phyloP scores from a whole-genome alignment of 441 rosid genomes.

The Gossypium laxum region DNA sequence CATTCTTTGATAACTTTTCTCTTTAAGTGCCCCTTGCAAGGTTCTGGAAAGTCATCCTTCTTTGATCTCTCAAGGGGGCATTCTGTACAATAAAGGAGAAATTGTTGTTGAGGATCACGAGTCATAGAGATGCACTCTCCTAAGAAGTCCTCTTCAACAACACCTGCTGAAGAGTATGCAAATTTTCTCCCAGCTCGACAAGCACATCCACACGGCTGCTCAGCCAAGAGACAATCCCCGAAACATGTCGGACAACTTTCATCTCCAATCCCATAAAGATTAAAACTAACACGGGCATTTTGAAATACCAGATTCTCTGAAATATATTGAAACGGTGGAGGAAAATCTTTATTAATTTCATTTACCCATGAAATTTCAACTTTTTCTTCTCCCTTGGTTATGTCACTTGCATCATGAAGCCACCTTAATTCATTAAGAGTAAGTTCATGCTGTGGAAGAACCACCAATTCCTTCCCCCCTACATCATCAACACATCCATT shows the following conservation, averaged over 20 bases:
- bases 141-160: constrained; percentile 48
- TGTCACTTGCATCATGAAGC: constrained; percentile 37
- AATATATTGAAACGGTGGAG: constrained; percentile 54
- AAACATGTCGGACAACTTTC: constrained; percentile 53
- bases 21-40: constrained; percentile 79
- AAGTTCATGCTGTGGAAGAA: constrained; percentile 40
- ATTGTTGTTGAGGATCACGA: constrained; percentile 44
- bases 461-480: constrained; percentile 26
- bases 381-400: constrained; percentile 63
- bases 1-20: constrained; percentile 75
- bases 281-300: constrained; percentile 48
- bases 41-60: constrained; percentile 40
- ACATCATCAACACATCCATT: constrained; percentile 22
- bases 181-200: constrained; percentile 30
- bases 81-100: constrained; percentile 41
- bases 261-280: constrained; percentile 45
- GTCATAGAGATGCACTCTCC: constrained; percentile 51
- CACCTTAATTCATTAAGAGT: constrained; percentile 42
- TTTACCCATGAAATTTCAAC: constrained; percentile 66
- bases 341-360: constrained; percentile 46
- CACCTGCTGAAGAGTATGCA: constrained; percentile 53
- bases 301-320: constrained; percentile 44
- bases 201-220: constrained; percentile 50
- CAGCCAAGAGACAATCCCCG: constrained; percentile 56
- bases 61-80: constrained; percentile 67